Base-by-base conservation (phyloP, 2,329 filamentous ascomycete species). In the Aspergillus sp. region DNA sequence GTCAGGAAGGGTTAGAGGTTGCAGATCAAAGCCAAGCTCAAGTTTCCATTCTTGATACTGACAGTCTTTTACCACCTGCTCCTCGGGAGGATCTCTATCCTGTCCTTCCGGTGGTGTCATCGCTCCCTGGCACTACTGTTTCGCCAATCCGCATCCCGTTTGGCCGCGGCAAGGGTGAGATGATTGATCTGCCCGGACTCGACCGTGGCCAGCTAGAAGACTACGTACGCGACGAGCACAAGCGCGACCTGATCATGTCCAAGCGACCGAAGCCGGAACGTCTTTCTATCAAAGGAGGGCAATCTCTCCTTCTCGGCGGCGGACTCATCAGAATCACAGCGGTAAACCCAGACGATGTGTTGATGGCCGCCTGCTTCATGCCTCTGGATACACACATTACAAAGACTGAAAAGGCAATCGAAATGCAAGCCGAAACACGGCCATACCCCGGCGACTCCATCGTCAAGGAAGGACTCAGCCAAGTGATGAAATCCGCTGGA, bases 81-180 rank as follows among this genome's bases (percentile, higher is more conserved):
- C 88, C 84, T 51, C 72, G 75, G 3, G 88, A 90, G 60, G 82
- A 80, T 2, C 77, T 84, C 44, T 97, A 84, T 59, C 91, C 91
- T 4, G 74, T 82, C 13, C 90, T 97, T 79, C 91, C 91, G 1
- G 71, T 94, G 9, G 86, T 95, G 1, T 95, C 90, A 0, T 80
- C 87, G 4, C 76, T 96, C 2, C 88, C 93, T 0, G 93, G 94
- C 7, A 98, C 93, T 0, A 98, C 93, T 1, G 93, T 90, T 2
- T 95, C 90, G 0, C 93, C 93, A 0, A 97, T 98, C 57, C 85
- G 93, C 23, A 82, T 97, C 15, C 89, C 90, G 0, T 98, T 93
- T 62, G 90, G 90, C 41, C 82, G 82, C 50, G 86, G 87, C 20
- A 86, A 82, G 60, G 93, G 93, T 48, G 94, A 98, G 66, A 76